phyloP scores from a whole-genome alignment of 2,329 filamentous ascomycete species.

The Orbilia ellipsospora region DNA sequence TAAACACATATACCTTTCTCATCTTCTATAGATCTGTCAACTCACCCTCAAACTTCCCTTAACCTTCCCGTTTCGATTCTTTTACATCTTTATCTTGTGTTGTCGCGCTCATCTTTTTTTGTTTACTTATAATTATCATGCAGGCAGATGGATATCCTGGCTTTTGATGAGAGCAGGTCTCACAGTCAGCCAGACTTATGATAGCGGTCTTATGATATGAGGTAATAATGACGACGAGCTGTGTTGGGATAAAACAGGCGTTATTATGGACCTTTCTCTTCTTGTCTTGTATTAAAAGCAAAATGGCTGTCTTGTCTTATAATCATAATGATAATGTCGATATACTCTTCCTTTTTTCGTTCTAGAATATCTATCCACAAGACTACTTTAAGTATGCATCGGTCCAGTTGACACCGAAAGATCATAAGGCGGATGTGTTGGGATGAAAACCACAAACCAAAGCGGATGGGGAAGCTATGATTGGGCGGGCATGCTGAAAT shows the following conservation, averaged over 20 bases:
- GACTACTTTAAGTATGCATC: no score
- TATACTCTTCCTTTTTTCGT: no score
- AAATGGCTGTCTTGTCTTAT: no score
- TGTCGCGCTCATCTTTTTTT: neutral
- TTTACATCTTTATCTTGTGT: neutral
- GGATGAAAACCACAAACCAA: neutral
- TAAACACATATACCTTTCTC: neutral
- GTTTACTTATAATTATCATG: neutral
- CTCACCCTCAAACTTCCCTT: neutral
- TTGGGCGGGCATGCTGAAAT: no score
- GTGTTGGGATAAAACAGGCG: conserved; percentile 18
- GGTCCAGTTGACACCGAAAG: no score
- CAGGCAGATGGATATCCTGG: neutral
- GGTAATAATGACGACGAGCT: conserved; percentile 8
- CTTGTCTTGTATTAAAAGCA: no score
- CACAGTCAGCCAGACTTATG: no score
- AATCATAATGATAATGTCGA: no score
- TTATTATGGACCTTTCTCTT: neutral
- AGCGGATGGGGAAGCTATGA: no score
- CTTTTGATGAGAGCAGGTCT: no score
- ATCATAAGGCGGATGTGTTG: neutral
- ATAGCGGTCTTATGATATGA: neutral
- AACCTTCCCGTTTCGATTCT: neutral
- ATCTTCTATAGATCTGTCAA: no score
- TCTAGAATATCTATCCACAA: no score